These are phyloP conservation scores for Saprolegnia diclina DNA, from an alignment of 352 stramenopile genomes.

Conservation along the genomic window DNA sequence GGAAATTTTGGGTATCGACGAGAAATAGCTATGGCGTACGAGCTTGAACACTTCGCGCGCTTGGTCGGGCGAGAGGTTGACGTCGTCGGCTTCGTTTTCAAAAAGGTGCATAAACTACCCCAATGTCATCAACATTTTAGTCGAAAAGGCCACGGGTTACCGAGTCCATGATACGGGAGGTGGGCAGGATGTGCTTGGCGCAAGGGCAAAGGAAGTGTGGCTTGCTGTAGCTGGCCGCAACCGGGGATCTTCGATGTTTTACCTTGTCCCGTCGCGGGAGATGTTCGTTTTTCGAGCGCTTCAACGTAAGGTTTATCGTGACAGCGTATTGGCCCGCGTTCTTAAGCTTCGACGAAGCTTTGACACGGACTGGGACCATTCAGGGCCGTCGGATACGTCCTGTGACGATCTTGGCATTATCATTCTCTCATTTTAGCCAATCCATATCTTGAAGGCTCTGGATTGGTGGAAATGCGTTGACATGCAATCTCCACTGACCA, in stretches of 20 bases:
- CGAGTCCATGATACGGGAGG: neutral
- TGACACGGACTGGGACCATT: too few species aligned
- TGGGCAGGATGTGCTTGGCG: neutral
- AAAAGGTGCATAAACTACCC: constrained; percentile 9
- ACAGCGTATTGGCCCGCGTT: too few species aligned
- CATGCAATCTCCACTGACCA: too few species aligned
- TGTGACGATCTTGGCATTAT: neutral
- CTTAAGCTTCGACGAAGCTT: too few species aligned
- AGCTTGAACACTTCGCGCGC: constrained; percentile 12
- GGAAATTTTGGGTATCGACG: too few species aligned
- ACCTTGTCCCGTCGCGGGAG: too few species aligned
- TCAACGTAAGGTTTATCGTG: too few species aligned
- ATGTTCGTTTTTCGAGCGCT: too few species aligned
- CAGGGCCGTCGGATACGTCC: neutral
- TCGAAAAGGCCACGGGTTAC: neutral
- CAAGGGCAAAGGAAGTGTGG: too few species aligned
- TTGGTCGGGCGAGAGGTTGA: constrained; percentile 18
- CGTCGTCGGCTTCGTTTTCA: constrained; percentile 14
- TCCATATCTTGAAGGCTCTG: neutral
- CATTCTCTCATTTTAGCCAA: neutral
- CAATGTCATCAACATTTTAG: neutral
- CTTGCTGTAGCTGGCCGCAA: too few species aligned
- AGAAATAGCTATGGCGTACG: neutral
- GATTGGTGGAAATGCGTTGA: neutral
- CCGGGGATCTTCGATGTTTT: too few species aligned